Base-by-base conservation (phyloP, 148 eudicot genomes). In the Cornus florida region DNA sequence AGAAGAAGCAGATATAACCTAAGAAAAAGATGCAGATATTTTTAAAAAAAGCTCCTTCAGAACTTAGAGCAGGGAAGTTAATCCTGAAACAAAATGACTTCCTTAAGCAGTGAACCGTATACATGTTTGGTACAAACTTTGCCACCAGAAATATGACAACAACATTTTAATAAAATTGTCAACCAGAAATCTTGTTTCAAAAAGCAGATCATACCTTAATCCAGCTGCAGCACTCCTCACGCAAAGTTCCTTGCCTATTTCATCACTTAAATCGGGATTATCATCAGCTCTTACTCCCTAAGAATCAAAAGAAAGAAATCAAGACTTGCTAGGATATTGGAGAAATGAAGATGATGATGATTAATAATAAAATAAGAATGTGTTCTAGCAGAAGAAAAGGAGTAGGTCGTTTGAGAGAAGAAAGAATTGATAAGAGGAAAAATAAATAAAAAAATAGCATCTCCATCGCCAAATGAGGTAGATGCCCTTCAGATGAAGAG, bases 231-330 rank as follows among this genome's bases (percentile, higher is more conserved):
- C 90, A 85, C 98, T 95, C 83, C 83, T 88, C 77, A 81, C 73
- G 83, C 97, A 89, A 75, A 95, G 96, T 77, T 93, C 87, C 84
- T 89, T 90, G 83, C 91, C 97, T 41, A 93, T 85, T 88, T 91
- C 94, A 86, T 90, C 92, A 81, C 80, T 84, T 53, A 93, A 77
- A 73, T 88, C 79, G 31, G 91, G 81, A 85, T 85, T 85, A 74
- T 82, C 90, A 90, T 95, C 97, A 59, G 90, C 92, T 85, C 95
- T 83, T 71, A 91, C 91, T 78, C 93, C 98, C 98, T 91, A 80
- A 72, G 69, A 71, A 73, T 67, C 71, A 76, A 81, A 81, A 11
- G 77, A 72, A 64, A 48, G 23, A 67, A 62, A 76, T 43, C 19
- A 85, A 71, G 57, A 70, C 16, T 46, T 65, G 24, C 72, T 60